These are phyloP conservation scores for Firmiana major DNA, from an alignment of 345 rosid species.

Conservation along the genomic window DNA sequence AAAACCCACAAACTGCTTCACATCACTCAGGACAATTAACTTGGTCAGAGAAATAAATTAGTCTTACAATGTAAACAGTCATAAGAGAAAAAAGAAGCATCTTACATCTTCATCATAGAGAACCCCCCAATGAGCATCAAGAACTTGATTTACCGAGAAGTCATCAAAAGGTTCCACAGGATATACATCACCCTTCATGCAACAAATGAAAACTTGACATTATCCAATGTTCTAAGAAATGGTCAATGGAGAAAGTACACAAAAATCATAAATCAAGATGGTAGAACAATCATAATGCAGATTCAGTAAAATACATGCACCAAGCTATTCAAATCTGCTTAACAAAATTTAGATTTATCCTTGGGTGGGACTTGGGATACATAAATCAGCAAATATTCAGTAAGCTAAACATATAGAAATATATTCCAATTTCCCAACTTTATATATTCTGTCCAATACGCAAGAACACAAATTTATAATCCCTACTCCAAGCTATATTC, in stretches of 20 bases:
- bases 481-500: neutral
- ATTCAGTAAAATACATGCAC: neutral
- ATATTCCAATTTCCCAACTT: neutral
- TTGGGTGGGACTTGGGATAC: neutral
- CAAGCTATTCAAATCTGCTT: neutral
- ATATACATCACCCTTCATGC: constrained; percentile 85
- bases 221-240: neutral
- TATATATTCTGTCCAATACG: neutral
- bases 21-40: neutral
- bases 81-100: neutral
- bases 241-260: constrained; percentile 7
- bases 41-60: neutral
- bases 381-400: neutral
- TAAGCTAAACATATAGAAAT: neutral
- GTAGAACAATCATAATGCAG: neutral
- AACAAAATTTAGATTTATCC: neutral
- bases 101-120: constrained; percentile 89
- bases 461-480: neutral
- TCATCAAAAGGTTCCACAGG: constrained; percentile 70
- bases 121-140: constrained; percentile 96
- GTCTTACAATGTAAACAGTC: neutral
- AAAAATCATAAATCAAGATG: constrained; percentile 8
- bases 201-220: constrained; percentile 8
- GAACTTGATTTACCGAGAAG: constrained; percentile 51
- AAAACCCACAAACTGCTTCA: neutral